Percentiles rank a stretch among this genome's conserved stretches.
Evolutionary conservation across 148 eudicot genomes (phyloP).

Genomic region (Diospyros kaki): DNA sequence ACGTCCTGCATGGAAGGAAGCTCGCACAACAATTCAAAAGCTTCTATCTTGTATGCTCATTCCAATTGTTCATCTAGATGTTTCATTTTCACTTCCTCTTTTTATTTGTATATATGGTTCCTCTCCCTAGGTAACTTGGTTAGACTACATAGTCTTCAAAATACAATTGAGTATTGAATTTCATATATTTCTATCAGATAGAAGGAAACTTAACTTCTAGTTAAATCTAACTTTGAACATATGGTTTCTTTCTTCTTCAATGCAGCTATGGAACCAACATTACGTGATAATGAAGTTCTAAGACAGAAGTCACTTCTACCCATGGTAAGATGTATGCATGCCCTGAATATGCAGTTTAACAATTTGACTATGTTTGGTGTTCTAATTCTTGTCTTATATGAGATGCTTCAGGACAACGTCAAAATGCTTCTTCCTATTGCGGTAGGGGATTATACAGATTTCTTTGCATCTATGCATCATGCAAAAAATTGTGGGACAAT

Average conservation of each 20-base stretch:
- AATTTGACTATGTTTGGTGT: neutral
- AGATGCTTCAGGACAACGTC: conserved; percentile 51
- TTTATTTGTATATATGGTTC: neutral
- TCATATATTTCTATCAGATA: neutral
- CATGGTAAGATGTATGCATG: conserved; percentile 32
- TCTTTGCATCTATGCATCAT: conserved; percentile 86
- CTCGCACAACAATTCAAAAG: conserved; percentile 83
- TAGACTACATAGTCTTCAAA: neutral
- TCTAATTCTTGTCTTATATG: conserved; percentile 2
- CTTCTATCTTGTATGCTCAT: conserved; percentile 59
- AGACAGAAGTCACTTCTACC: conserved; percentile 69
- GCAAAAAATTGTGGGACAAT: conserved; percentile 83
- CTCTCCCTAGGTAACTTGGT: neutral
- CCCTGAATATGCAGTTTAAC: conserved; percentile 4
- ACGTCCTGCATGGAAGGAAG: conserved; percentile 97
- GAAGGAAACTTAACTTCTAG: neutral
- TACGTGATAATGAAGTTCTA: conserved; percentile 67
- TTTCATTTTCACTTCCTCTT: neutral
- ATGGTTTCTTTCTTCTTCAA: neutral
- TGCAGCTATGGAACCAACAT: conserved; percentile 68
- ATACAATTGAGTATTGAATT: neutral
- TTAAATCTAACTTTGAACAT: neutral
- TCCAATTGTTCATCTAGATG: neutral
- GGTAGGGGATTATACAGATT: conserved; percentile 92
- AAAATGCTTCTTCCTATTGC: conserved; percentile 80